Evolutionary conservation across 805 yeast species (phyloP), one percentile per base, ranked within the genome.

Genomic region (Hanseniaspora valbyensis): DNA sequence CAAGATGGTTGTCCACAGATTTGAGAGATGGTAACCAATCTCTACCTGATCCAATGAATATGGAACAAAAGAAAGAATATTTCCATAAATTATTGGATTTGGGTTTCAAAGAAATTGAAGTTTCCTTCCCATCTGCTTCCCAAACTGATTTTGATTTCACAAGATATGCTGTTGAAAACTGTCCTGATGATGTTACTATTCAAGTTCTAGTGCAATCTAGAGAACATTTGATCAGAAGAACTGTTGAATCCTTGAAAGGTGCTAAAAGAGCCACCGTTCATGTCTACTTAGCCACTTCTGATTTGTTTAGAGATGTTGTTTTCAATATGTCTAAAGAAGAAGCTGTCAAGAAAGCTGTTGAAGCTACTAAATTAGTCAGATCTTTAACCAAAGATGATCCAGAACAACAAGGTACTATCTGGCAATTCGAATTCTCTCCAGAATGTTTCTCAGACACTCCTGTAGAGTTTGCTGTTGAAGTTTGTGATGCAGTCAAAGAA

Each of bases 121-220:
- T 82, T 42, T 71, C 86, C 2, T 82, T 82, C 68, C 90, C 90
- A 9, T 79, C 86, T 26, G 89, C 89, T 2, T 81, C 88, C 3
- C 89, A 82, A 62, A 80, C 86, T 6, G 90, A 82, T 67, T 82
- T 82, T 60, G 90, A 82, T 65, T 82, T 82, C 70, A 82, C 90
- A 21, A 70, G 88, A 53, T 82, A 77, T 58, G 89, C 88, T 6
- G 87, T 82, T 40, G 85, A 80, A 62, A 76, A 77, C 58, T 83
- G 86, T 26, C 90, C 90, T 10, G 82, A 73, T 18, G 90, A 81
- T 60, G 89, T 82, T 19, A 64, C 73, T 37, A 78, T 82, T 57
- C 90, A 82, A 68, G 86, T 80, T 52, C 70, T 82, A 50, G 81
- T 83, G 28, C 90, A 80, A 63, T 78, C 83, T n/a, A 73, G 90